Percentiles rank a stretch among this genome's conserved stretches.
Evolutionary conservation across 2,329 filamentous ascomycete species (phyloP).

Genomic region (Fusarium sp.): DNA sequence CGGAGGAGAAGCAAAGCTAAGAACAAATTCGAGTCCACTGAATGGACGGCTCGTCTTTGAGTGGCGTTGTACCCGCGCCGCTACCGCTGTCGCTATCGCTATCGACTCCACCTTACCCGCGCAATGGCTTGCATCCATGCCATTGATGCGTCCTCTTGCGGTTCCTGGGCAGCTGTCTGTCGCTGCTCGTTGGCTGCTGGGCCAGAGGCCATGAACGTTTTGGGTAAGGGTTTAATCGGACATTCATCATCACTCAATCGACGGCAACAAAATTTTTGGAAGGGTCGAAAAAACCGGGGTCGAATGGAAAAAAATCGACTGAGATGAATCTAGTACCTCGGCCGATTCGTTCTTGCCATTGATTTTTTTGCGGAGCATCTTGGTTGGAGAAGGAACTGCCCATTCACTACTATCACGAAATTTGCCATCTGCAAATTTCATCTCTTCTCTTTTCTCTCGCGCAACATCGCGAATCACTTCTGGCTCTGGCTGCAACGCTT

Average conservation of each 20-base stretch:
- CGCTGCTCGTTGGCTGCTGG: conserved; percentile 17
- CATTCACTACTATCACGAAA: conserved; percentile 29
- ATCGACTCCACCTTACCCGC: conserved; percentile 42
- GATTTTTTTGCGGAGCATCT: conserved; percentile 33
- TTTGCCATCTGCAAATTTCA: conserved; percentile 41
- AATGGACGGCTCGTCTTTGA: conserved; percentile 21
- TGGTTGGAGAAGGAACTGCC: conserved; percentile 10
- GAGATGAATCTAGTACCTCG: conserved; percentile 26
- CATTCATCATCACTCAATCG: conserved; percentile 14
- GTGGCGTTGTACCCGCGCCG: conserved; percentile 32
- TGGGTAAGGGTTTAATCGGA: conserved; percentile 22
- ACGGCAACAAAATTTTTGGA: not conserved
- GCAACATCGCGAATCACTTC: conserved; percentile 18
- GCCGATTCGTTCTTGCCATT: conserved; percentile 35
- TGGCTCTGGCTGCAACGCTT: conserved; percentile 7
- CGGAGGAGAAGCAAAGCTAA: conserved; percentile 1
- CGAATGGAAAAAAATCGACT: conserved; percentile 25
- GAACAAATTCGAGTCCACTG: conserved; percentile 17
- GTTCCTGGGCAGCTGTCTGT: conserved; percentile 7
- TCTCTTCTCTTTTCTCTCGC: conserved; percentile 14
- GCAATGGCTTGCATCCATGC: conserved; percentile 31
- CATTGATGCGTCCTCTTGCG: conserved; percentile 3
- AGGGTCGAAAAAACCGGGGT: conserved; percentile 33
- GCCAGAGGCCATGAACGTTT: conserved; percentile 23
- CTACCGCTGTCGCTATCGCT: conserved; percentile 42